Evolutionary conservation across 2,329 filamentous ascomycete species (phyloP).

Genomic region (Colletotrichum magnum): DNA sequence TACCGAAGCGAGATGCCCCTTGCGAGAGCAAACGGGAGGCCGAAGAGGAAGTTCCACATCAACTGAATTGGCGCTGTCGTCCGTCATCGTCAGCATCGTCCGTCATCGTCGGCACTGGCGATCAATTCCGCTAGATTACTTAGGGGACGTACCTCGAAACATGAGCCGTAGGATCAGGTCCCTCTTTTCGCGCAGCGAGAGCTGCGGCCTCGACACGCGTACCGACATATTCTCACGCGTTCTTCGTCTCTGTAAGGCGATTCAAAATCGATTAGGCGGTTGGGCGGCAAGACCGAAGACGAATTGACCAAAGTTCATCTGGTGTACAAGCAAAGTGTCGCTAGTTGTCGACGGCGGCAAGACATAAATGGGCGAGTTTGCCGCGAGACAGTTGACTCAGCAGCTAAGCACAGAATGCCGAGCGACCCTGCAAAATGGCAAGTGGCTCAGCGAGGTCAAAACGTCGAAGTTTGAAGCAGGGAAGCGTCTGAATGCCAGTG

Average conservation of each 20-base stretch:
- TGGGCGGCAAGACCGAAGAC: neutral
- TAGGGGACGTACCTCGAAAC: slow-evolving; percentile 36
- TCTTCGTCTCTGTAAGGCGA: too few species aligned
- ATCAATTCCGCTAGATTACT: too few species aligned
- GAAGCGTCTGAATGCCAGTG: slow-evolving; percentile 18
- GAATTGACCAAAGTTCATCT: slow-evolving; percentile 21
- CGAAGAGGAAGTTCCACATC: slow-evolving; percentile 28
- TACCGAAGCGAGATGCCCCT: slow-evolving; percentile 39
- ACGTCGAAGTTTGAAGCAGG: neutral
- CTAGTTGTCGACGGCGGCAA: neutral
- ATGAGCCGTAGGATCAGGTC: slow-evolving; percentile 36
- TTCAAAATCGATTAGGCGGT: neutral
- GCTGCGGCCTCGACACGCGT: slow-evolving; percentile 38
- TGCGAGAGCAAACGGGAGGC: slow-evolving; percentile 38
- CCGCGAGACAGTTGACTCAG: neutral
- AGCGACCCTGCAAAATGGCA: neutral
- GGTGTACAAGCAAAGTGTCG: slow-evolving; percentile 6
- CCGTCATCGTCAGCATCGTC: too few species aligned
- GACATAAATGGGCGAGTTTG: slow-evolving; percentile 16
- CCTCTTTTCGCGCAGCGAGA: slow-evolving; percentile 42
- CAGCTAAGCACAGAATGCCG: neutral
- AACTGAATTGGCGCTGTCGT: slow-evolving; percentile 39
- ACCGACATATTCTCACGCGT: slow-evolving; percentile 15
- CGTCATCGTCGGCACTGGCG: too few species aligned
- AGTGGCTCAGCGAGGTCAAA: neutral